Evolutionary conservation across 1,284 basidiomycete species (phyloP), one percentile per base, ranked within the genome.

Genomic region (Meripilus lineatus): DNA sequence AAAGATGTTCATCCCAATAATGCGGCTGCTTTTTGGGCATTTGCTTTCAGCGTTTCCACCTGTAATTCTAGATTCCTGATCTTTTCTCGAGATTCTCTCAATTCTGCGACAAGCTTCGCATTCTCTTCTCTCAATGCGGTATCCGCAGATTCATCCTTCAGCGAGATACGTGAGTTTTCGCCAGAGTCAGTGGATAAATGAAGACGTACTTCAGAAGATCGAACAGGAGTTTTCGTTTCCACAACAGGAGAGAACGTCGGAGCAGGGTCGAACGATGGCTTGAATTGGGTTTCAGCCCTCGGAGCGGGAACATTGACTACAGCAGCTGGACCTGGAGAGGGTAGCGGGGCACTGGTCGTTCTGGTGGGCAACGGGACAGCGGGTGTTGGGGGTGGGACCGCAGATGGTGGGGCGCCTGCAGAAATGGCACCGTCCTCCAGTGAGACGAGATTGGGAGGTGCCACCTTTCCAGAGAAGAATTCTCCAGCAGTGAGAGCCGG

Each of bases 401-500:
- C 44, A 39, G 63, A 45, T 17, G 71, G 59, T 18, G 62, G 55
- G 5, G 71, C 49, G 3, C 69, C 64, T 5, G 69, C 46, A 37
- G 70, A 67, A 41, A 71, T 64, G 3, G 69, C 58, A 7, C 83
- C 83, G 45, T 72, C 74, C 37, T 81, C 79, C 32, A 89, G 74
- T 56, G 70, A 77, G 45, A 86, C 73, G 17, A 84, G 70, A 52
- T 93, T 93, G 17, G 83, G 77, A 13, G 80, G 66, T 2, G 80
- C 78, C 3, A 72, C 74, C 68, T 93, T 93, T 40, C 93, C 93
- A 3, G 72, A 67, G 65, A 98, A 93, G 70, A 91, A 98, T 54
- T 97, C 93, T 42, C 75, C 71, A 1, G 92, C 88, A 7, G 78
- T 74, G 42, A 96, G 74, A 1, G 90, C 81, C 10, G 93, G 80